Evolutionary conservation across 2,329 filamentous ascomycete genomes (phyloP).

Genomic region (Diaporthe sp.): DNA sequence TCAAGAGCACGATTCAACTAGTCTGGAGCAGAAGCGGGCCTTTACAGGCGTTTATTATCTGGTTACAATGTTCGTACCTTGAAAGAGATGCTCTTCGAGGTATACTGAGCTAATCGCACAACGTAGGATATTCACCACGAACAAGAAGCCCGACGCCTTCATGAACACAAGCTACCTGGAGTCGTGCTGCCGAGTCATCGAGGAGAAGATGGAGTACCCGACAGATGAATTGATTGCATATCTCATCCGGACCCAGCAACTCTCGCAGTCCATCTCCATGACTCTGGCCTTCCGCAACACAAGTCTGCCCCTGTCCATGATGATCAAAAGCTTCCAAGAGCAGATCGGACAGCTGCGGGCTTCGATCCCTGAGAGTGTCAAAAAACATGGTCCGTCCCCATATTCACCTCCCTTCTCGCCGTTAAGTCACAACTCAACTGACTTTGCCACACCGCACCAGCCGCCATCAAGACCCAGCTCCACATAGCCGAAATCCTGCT

Average conservation of each 20-base stretch:
- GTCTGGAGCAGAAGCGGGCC: slow-evolving; percentile 61
- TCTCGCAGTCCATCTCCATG: slow-evolving; percentile 62
- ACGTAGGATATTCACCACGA: slow-evolving; percentile 50
- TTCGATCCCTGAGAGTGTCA: slow-evolving; percentile 53
- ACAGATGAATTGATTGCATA: slow-evolving; percentile 61
- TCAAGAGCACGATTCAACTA: slow-evolving; percentile 46
- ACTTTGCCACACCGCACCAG: slow-evolving; percentile 44
- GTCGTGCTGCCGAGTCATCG: slow-evolving; percentile 58
- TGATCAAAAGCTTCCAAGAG: slow-evolving; percentile 60
- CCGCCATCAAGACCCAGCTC: slow-evolving; percentile 57
- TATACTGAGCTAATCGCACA: not conserved
- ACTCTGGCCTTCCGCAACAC: slow-evolving; percentile 52
- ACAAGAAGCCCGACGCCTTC: slow-evolving; percentile 62
- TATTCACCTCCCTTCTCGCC: too few species aligned
- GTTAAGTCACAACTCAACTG: not conserved
- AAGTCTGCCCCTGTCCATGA: slow-evolving; percentile 55
- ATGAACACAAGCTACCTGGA: slow-evolving; percentile 62
- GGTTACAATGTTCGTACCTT: slow-evolving; percentile 59
- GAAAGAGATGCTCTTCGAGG: fast-evolving
- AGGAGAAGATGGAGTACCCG: slow-evolving; percentile 57
- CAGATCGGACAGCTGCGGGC: slow-evolving; percentile 57
- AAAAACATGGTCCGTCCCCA: slow-evolving; percentile 51
- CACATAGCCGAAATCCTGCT: slow-evolving; percentile 62
- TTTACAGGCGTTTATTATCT: slow-evolving; percentile 66
- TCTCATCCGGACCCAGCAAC: slow-evolving; percentile 62